These are phyloP conservation scores for Calonectria pseudoreteaudii DNA, from an alignment of 2,329 filamentous ascomycete species.

Conservation along the genomic window DNA sequence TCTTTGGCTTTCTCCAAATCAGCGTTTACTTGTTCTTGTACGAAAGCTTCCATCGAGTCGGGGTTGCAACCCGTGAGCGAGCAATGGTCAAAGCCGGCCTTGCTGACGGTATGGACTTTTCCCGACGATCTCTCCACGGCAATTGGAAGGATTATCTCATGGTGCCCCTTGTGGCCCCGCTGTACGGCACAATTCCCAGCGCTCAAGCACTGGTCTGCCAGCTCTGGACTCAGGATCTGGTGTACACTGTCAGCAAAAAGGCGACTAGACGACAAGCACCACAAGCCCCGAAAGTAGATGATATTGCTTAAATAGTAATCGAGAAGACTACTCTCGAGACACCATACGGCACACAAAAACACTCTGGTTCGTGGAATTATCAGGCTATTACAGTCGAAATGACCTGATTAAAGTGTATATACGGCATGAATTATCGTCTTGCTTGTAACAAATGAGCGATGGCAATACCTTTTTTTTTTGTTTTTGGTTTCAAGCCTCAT, in stretches of 20 bases:
- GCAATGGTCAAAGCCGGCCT: conserved; percentile 76
- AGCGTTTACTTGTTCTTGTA: conserved; percentile 74
- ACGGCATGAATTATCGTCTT: conserved; percentile 13
- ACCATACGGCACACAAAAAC: not conserved
- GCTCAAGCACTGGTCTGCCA: conserved; percentile 76
- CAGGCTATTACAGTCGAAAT: not conserved
- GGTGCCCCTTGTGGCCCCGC: conserved; percentile 74
- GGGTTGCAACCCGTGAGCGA: conserved; percentile 68
- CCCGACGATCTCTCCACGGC: conserved; percentile 64
- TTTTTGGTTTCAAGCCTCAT: conserved; percentile 4
- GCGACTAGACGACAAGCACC: conserved; percentile 65
- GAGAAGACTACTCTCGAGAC: not conserved
- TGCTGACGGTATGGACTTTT: conserved; percentile 74
- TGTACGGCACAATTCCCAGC: conserved; percentile 76
- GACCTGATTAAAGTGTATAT: not conserved
- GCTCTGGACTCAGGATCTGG: conserved; percentile 76
- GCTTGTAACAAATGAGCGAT: not conserved
- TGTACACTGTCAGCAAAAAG: conserved; percentile 80
- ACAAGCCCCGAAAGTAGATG: conserved; percentile 53
- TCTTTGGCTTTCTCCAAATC: conserved; percentile 71
- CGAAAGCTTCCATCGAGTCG: conserved; percentile 74
- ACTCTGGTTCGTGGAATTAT: not conserved
- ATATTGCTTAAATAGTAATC: conserved; percentile 54
- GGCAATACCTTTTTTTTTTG: conserved; percentile 3
- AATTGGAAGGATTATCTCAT: conserved; percentile 73